These are phyloP conservation scores for Trypanosoma grayi DNA, from an alignment of 208 protist species.

Conservation along the genomic window DNA sequence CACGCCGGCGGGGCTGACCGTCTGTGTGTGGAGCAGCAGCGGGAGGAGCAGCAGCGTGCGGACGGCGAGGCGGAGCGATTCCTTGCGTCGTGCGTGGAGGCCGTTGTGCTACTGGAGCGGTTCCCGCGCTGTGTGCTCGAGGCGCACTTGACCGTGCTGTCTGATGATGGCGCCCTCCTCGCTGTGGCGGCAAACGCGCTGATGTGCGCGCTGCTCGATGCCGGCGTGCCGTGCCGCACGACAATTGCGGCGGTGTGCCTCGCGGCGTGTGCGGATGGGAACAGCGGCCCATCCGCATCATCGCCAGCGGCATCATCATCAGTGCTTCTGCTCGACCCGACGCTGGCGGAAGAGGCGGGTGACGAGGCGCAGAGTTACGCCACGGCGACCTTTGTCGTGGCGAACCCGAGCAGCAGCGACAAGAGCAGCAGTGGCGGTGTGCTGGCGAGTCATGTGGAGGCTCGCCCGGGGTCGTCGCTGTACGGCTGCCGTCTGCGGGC, in stretches of 20 bases:
- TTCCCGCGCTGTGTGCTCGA: conserved; percentile 62
- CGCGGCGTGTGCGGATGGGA: conserved; percentile 18
- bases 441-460: conserved; percentile 39
- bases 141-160: conserved; percentile 62
- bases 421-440: conserved; percentile 24
- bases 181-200: conserved; percentile 76
- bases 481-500: conserved; percentile 15
- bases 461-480: conserved; percentile 1
- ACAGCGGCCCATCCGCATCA: not conserved
- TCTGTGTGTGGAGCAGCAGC: conserved; percentile 36
- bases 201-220: conserved; percentile 83
- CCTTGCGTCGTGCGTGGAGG: conserved; percentile 39
- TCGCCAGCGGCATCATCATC: not conserved
- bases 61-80: conserved; percentile 51
- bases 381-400: conserved; percentile 61
- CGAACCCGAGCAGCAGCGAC: conserved; percentile 37
- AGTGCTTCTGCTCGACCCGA: conserved; percentile 62
- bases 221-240: conserved; percentile 76
- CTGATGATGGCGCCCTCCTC: conserved; percentile 70
- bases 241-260: conserved; percentile 76
- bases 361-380: conserved; percentile 22
- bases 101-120: conserved; percentile 49
- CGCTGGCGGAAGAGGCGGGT: conserved; percentile 46
- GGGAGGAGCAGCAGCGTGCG: conserved; percentile 23
- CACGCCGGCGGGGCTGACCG: conserved; percentile 53